These are phyloP conservation scores for Penicillium flavigenum DNA, from an alignment of 495 filamentous ascomycete species.

Conservation along the genomic window DNA sequence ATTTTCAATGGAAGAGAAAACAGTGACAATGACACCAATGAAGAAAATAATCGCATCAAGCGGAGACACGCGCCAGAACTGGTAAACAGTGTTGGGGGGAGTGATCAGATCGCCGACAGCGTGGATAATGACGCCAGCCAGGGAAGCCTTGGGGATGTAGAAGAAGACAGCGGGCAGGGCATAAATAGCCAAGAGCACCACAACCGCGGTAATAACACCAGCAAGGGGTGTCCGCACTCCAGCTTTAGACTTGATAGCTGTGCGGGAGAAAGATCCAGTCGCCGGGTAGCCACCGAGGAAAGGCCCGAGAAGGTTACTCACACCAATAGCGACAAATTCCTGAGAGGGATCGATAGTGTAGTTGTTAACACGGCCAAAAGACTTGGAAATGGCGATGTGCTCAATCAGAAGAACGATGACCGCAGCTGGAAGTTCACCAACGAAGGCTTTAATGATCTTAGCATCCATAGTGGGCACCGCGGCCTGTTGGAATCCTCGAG, in stretches of 20 bases:
- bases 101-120: constrained; percentile 96
- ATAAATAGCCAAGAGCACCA: constrained; percentile 95
- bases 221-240: constrained; percentile 92
- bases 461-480: constrained; percentile 70
- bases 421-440: constrained; percentile 65
- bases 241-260: constrained; percentile 97
- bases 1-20: constrained; percentile 86
- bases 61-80: constrained; percentile 93
- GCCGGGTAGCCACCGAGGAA: constrained; percentile 94
- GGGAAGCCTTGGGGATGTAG: constrained; percentile 82
- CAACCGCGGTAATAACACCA: constrained; percentile 81
- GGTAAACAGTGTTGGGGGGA: constrained; percentile 87
- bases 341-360: constrained; percentile 98
- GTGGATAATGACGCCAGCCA: constrained; percentile 97
- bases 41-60: constrained; percentile 93
- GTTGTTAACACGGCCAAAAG: constrained; percentile 94
- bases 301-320: constrained; percentile 87
- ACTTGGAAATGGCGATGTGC: constrained; percentile 97
- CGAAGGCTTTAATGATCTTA: constrained; percentile 60
- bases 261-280: constrained; percentile 95
- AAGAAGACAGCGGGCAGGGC: constrained; percentile 89
- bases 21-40: constrained; percentile 83
- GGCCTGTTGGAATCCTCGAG: constrained; percentile 78
- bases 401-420: constrained; percentile 96
- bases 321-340: constrained; percentile 92